These are phyloP conservation scores for Chamaecrista fasciculata DNA, from an alignment of 306 rosid species.

Conservation along the genomic window DNA sequence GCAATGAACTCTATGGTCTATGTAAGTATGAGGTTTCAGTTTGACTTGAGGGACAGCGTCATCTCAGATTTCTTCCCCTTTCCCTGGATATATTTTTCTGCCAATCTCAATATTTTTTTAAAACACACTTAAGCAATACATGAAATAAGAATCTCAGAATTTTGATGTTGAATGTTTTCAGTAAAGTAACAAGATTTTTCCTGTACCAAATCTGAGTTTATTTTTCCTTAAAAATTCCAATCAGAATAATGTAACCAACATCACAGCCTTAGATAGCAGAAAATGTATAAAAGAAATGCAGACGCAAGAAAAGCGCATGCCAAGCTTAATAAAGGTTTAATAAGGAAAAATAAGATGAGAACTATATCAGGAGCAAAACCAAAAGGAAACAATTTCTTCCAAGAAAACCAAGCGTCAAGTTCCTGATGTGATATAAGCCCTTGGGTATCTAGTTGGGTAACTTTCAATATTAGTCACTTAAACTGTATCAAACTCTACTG, in stretches of 20 bases:
- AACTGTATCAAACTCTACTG: background rate
- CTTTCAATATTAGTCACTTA: background rate
- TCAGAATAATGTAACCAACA: background rate
- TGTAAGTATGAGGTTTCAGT: background rate
- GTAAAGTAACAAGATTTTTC: background rate
- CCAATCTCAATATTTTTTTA: background rate
- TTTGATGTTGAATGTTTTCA: background rate
- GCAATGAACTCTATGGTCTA: background rate
- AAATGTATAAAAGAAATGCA: background rate
- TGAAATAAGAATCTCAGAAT: background rate
- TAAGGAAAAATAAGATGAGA: background rate
- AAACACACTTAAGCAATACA: background rate
- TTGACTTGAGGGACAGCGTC: background rate
- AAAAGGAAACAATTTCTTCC: background rate
- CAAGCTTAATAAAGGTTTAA: background rate
- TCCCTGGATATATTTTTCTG: background rate
- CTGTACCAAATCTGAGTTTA: background rate
- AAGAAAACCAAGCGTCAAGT: background rate
- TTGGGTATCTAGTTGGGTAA: background rate
- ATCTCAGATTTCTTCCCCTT: background rate
- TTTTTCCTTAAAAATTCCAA: background rate
- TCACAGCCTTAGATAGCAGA: background rate
- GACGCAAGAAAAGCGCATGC: background rate
- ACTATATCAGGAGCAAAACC: background rate
- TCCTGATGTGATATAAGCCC: background rate